Conservation (phyloP, 2,329 filamentous ascomycete species). For the Colletotrichum kahawae region DNA sequence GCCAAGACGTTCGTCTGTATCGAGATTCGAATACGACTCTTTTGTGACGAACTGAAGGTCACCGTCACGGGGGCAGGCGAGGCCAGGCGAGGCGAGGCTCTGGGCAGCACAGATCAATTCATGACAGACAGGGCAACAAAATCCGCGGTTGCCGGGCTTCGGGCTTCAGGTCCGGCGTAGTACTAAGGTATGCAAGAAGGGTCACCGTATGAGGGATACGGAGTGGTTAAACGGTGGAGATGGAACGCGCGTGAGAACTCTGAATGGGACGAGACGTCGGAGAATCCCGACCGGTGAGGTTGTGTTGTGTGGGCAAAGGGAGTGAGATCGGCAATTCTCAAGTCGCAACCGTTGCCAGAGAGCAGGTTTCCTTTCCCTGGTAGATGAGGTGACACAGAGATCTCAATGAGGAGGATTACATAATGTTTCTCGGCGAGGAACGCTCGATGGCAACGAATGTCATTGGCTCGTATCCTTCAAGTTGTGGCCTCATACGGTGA, state of each 20-base stretch:
- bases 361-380: neutral
- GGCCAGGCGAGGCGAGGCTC: neutral
- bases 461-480: neutral
- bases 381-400: conserved; percentile 6
- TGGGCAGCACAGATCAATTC: neutral
- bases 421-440: neutral
- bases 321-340: neutral
- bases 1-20: neutral
- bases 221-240: neutral
- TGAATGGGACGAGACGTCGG: conserved; percentile 1
- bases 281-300: neutral
- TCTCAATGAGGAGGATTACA: neutral
- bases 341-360: neutral
- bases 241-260: neutral
- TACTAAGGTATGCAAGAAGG: neutral
- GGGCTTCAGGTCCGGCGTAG: neutral
- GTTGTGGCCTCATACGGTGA: neutral
- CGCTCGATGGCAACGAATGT: neutral
- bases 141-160: neutral
- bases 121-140: neutral
- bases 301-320: neutral
- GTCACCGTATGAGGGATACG: neutral
- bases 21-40: neutral
- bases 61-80: neutral
- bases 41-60: neutral